Conservation (phyloP, 1,284 basidiomycete genomes). For the Puccinia coronata region DNA sequence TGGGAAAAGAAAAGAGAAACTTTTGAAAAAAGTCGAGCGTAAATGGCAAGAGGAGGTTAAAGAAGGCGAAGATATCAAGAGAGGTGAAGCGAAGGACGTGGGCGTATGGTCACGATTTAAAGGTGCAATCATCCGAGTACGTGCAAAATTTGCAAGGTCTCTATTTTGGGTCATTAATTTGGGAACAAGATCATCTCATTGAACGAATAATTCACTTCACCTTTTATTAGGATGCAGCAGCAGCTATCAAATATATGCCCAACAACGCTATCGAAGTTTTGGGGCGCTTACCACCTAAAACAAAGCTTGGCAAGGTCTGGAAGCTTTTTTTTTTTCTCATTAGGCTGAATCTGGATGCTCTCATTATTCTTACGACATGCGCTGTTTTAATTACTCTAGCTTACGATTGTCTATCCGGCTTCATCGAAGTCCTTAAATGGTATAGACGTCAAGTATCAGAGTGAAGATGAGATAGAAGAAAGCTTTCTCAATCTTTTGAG, state of each 20-base stretch:
- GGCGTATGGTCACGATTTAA: conserved; percentile 33
- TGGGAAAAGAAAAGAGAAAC: conserved; percentile 37
- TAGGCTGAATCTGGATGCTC: not conserved
- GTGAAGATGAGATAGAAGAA: conserved; percentile 10
- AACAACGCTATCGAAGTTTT: conserved; percentile 30
- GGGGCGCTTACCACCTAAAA: conserved; percentile 41
- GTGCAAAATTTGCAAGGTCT: not conserved
- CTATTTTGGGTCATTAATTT: not conserved
- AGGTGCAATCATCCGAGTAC: conserved; percentile 30
- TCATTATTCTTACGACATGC: not conserved
- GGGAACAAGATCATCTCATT: too few relatives aligned
- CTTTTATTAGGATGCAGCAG: conserved; percentile 29
- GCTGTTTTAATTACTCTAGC: not conserved
- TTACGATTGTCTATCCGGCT: conserved; percentile 24
- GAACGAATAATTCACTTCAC: too few relatives aligned
- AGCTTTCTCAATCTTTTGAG: conserved; percentile 8
- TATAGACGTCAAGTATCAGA: not conserved
- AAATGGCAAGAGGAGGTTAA: conserved; percentile 49
- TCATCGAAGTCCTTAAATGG: not conserved
- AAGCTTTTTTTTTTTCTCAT: not conserved
- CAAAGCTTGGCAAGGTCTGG: conserved; percentile 32
- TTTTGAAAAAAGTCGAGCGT: conserved; percentile 41
- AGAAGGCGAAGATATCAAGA: conserved; percentile 44
- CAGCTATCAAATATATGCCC: conserved; percentile 35
- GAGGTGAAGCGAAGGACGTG: conserved; percentile 18